A percentile compares a stretch with the other conserved stretches of the same genome.
phyloP scores from a whole-genome alignment of 768 basidiomycete genomes.

The Lentinula aciculospora region DNA sequence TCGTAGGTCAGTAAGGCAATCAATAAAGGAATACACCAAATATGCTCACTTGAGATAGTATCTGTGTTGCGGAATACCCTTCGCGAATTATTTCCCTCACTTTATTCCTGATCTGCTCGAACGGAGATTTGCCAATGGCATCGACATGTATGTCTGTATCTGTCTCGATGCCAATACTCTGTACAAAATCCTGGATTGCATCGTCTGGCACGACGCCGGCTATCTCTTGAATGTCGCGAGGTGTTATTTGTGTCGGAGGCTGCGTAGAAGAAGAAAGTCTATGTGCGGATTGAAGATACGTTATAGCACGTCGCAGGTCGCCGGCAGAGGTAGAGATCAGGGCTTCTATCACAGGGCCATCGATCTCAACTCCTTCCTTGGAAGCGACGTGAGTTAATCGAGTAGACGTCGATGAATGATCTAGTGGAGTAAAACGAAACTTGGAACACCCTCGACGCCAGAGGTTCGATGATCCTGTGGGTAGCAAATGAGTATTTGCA shows the following conservation, averaged over 20 bases:
- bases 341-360: slow-evolving; percentile 55
- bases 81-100: slow-evolving; percentile 78
- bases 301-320: slow-evolving; percentile 94
- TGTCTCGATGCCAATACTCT: slow-evolving; percentile 67
- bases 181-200: slow-evolving; percentile 65
- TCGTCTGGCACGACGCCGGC: slow-evolving; percentile 87
- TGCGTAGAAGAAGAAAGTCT: slow-evolving; percentile 72
- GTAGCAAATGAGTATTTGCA: not conserved
- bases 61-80: slow-evolving; percentile 89
- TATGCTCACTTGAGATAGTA: slow-evolving; percentile 72
- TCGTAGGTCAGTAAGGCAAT: slow-evolving; percentile 10
- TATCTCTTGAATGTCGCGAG: slow-evolving; percentile 88
- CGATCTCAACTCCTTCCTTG: slow-evolving; percentile 61
- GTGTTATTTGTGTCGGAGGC: slow-evolving; percentile 70
- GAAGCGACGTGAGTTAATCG: slow-evolving; percentile 79
- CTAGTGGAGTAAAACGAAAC: slow-evolving; percentile 95
- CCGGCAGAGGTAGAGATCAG: slow-evolving; percentile 82
- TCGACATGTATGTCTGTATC: slow-evolving; percentile 42
- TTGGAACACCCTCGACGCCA: slow-evolving; percentile 99
- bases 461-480: slow-evolving; percentile 91
- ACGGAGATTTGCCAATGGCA: slow-evolving; percentile 41
- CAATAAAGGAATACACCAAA: slow-evolving; percentile 2
- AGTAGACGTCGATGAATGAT: slow-evolving; percentile 64
- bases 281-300: slow-evolving; percentile 93
- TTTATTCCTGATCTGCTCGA: slow-evolving; percentile 58